These are phyloP conservation scores for Canariomyces notabilis DNA, from an alignment of 2,329 filamentous ascomycete genomes.

Conservation along the genomic window DNA sequence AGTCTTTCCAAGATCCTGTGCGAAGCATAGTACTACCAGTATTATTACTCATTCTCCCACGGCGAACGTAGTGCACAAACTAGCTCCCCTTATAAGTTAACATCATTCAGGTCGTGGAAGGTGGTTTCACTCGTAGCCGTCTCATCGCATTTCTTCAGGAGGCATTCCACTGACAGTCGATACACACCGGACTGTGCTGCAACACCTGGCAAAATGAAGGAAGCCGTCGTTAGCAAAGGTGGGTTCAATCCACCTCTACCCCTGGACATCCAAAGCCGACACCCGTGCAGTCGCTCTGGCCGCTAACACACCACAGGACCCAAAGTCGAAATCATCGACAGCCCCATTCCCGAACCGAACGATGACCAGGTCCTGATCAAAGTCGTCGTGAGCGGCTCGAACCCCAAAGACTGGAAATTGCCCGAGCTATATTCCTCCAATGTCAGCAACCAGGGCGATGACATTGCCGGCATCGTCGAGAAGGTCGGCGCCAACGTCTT, in stretches of 20 bases:
- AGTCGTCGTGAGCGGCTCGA: conserved; percentile 39
- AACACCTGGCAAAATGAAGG: conserved; percentile 30
- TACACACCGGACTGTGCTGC: too few relatives aligned
- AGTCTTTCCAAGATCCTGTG: too few relatives aligned
- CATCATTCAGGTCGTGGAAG: too few relatives aligned
- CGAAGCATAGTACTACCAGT: too few relatives aligned
- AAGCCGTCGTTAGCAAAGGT: conserved; percentile 29
- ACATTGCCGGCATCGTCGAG: conserved; percentile 51
- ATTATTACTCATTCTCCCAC: too few relatives aligned
- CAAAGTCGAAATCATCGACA: conserved; percentile 36
- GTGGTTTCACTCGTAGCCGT: too few relatives aligned
- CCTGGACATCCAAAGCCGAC: not conserved
- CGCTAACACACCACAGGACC: conserved; percentile 24
- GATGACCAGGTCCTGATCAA: conserved; percentile 39
- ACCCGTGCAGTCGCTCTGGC: too few relatives aligned
- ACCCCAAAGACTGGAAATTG: conserved; percentile 45
- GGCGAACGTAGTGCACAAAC: too few relatives aligned
- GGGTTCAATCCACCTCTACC: not conserved
- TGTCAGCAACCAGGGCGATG: conserved; percentile 45
- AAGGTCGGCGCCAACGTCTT: conserved; percentile 49
- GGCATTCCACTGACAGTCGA: too few relatives aligned
- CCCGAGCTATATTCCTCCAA: conserved; percentile 22
- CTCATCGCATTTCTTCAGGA: not conserved
- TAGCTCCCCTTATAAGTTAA: too few relatives aligned
- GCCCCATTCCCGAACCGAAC: conserved; percentile 35